phyloP scores from a whole-genome alignment of 768 basidiomycete species.

The Lactarius vividus region DNA sequence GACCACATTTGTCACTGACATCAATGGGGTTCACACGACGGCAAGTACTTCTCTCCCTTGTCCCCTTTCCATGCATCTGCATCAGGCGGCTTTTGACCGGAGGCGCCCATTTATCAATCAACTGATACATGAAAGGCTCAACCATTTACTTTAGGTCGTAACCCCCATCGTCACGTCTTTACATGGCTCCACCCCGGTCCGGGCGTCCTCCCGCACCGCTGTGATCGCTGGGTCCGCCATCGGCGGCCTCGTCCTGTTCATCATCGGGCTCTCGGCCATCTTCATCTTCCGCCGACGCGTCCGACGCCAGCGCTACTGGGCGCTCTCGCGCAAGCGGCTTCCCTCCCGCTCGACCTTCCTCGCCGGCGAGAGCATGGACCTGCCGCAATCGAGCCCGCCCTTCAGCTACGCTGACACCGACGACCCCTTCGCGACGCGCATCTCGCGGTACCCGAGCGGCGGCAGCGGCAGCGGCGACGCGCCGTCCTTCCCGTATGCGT shows the following conservation, averaged over 20 bases:
- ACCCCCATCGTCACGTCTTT: slow-evolving; percentile 25
- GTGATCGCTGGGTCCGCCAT: slow-evolving; percentile 21
- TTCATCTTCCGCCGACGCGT: slow-evolving; percentile 19
- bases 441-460: not conserved
- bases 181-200: not conserved
- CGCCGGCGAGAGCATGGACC: slow-evolving; percentile 24
- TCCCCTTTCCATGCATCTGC: not conserved
- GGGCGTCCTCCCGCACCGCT: slow-evolving; percentile 1
- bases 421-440: slow-evolving; percentile 7
- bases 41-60: slow-evolving; percentile 6
- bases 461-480: not conserved
- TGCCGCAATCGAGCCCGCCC: not conserved
- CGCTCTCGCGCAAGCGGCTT: slow-evolving; percentile 17
- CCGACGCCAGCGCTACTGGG: slow-evolving; percentile 16
- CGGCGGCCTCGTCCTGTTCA: slow-evolving; percentile 15
- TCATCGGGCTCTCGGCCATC: slow-evolving; percentile 14
- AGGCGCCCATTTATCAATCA: not conserved
- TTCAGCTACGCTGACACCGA: not conserved
- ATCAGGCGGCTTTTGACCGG: not conserved
- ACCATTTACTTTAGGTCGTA: slow-evolving; percentile 5
- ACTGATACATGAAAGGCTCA: not conserved
- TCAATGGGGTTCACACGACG: slow-evolving; percentile 25
- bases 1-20: slow-evolving; percentile 12
- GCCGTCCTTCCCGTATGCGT: not conserved
- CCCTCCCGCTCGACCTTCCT: slow-evolving; percentile 22